Conservation (phyloP, 2,329 filamentous ascomycete species). For the Sarocladium brachiariae region DNA sequence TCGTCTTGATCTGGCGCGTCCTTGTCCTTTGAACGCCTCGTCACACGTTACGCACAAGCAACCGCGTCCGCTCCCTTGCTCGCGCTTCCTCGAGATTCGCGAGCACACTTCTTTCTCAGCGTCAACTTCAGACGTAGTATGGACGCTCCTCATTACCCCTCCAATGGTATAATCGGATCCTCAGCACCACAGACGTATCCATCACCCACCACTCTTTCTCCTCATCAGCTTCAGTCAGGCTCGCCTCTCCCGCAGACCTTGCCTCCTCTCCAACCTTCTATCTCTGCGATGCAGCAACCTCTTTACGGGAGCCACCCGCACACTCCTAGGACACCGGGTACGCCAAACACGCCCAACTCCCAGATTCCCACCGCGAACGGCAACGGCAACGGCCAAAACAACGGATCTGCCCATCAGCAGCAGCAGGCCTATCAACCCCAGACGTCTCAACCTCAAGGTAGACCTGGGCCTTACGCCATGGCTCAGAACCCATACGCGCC, state of each 20-base stretch:
- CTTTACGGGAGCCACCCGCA: conserved; percentile 53
- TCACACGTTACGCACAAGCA: conserved; percentile 15
- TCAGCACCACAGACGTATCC: conserved; percentile 42
- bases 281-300: conserved; percentile 30
- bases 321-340: conserved; percentile 56
- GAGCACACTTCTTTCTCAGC: conserved; percentile 12
- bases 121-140: conserved; percentile 33
- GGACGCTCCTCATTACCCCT: conserved; percentile 48
- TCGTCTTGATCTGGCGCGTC: not conserved
- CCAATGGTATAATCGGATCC: conserved; percentile 50
- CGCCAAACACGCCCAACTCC: conserved; percentile 54
- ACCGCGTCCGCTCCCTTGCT: conserved; percentile 12
- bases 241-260: conserved; percentile 46
- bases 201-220: conserved; percentile 44
- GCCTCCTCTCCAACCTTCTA: conserved; percentile 46
- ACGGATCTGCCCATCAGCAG: conserved; percentile 11
- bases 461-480: conserved; percentile 47
- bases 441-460: conserved; percentile 39
- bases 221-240: conserved; percentile 43
- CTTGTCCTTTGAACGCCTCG: conserved; percentile 6
- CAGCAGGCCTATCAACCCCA: conserved; percentile 40
- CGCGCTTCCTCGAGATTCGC: conserved; percentile 8
- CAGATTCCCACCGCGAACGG: conserved; percentile 16
- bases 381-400: conserved; percentile 1
- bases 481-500: conserved; percentile 46